phyloP scores from a whole-genome alignment of 2,329 filamentous ascomycete genomes.

The Trichoderma sp. region DNA sequence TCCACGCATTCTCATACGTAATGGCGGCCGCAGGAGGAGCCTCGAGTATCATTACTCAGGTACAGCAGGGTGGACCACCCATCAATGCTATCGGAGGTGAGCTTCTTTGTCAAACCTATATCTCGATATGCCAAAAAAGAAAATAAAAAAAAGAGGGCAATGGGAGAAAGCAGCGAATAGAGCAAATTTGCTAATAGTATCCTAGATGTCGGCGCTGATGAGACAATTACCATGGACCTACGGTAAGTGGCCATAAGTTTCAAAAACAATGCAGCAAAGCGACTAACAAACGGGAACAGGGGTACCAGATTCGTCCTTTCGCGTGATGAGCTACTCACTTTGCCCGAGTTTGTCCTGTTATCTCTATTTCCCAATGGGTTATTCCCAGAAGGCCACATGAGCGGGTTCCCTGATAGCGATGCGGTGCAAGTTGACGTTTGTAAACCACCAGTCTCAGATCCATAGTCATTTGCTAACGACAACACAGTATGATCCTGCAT shows the following conservation, averaged over 20 bases:
- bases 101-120: slow-evolving; percentile 23
- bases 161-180: not conserved
- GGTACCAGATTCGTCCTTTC: slow-evolving; percentile 92
- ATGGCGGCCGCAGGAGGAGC: slow-evolving; percentile 98
- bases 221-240: slow-evolving; percentile 92
- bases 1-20: slow-evolving; percentile 89
- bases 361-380: slow-evolving; percentile 99
- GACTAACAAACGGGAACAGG: slow-evolving; percentile 48
- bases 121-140: not conserved
- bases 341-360: slow-evolving; percentile 94
- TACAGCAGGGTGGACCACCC: slow-evolving; percentile 87
- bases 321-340: slow-evolving; percentile 87
- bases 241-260: slow-evolving; percentile 58
- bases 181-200: not conserved
- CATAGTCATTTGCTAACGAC: not conserved
- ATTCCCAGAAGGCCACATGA: slow-evolving; percentile 94
- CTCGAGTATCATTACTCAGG: slow-evolving; percentile 98
- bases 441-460: slow-evolving; percentile 26
- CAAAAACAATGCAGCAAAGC: not conserved
- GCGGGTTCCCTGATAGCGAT: slow-evolving; percentile 86
- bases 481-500: slow-evolving; percentile 89
- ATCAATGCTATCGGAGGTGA: slow-evolving; percentile 85
- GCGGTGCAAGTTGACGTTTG: slow-evolving; percentile 96
- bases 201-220: slow-evolving; percentile 77
- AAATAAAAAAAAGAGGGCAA: not conserved